A percentile compares a stretch with the other conserved stretches of the same genome.
These are phyloP conservation scores for Peronospora farinosa DNA, from an alignment of 352 stramenopile genomes.

Conservation along the genomic window DNA sequence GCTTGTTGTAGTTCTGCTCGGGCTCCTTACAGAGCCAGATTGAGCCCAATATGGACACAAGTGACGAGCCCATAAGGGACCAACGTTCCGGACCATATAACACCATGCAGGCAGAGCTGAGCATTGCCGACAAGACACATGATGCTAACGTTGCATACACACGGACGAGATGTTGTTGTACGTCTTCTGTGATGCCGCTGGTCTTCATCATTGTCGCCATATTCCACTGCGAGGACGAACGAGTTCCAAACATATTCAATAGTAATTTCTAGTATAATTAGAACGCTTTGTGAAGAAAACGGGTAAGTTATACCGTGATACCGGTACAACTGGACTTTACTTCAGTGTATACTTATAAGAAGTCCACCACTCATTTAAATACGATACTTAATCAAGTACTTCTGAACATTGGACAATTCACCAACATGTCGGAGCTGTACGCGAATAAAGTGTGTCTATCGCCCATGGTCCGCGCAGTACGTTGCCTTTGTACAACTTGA, in stretches of 20 bases:
- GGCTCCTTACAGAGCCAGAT: conserved; percentile 63
- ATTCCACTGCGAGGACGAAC: conserved; percentile 35
- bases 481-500: conserved; percentile 5
- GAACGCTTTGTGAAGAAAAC: no score
- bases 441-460: conserved; percentile 77
- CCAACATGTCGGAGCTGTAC: conserved; percentile 51
- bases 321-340: no score
- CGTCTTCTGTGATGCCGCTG: conserved; percentile 56
- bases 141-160: conserved; percentile 66
- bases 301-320: neutral
- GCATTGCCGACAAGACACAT: conserved; percentile 49
- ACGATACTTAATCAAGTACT: neutral
- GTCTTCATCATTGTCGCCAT: conserved; percentile 62
- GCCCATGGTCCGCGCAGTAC: conserved; percentile 92
- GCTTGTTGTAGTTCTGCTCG: conserved; percentile 42
- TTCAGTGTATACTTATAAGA: neutral
- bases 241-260: conserved; percentile 31
- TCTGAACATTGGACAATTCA: neutral
- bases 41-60: conserved; percentile 41
- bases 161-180: conserved; percentile 59
- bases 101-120: conserved; percentile 39
- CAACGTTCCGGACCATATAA: conserved; percentile 30
- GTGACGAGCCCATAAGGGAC: conserved; percentile 42
- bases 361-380: no score
- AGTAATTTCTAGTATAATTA: conserved; percentile 7